phyloP scores from a whole-genome alignment of 768 basidiomycete species.

The Boletus barrowsii region DNA sequence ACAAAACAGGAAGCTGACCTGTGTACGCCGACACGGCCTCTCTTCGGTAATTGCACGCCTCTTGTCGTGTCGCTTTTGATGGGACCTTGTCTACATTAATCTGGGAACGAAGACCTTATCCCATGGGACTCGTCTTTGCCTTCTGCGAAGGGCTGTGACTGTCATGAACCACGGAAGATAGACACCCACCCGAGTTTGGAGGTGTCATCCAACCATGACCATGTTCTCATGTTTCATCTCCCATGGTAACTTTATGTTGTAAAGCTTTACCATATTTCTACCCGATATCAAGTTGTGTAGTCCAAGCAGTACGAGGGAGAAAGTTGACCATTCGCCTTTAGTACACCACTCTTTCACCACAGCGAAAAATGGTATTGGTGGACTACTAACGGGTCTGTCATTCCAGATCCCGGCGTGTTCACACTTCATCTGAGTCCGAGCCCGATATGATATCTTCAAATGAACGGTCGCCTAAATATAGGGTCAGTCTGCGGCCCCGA shows the following conservation, averaged over 20 bases:
- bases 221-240: constrained; percentile 1
- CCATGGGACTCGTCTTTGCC: neutral
- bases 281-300: too few relatives aligned
- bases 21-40: neutral
- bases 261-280: too few relatives aligned
- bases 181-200: neutral
- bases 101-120: constrained; percentile 6
- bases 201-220: neutral
- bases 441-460: too few relatives aligned
- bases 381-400: too few relatives aligned
- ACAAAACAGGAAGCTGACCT: neutral
- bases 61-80: neutral
- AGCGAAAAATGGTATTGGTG: too few relatives aligned
- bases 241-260: neutral
- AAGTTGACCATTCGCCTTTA: too few relatives aligned
- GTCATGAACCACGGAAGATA: neutral
- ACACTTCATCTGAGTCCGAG: too few relatives aligned
- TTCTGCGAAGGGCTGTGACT: neutral
- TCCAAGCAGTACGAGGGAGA: too few relatives aligned
- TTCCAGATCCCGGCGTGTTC: too few relatives aligned
- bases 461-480: constrained; percentile 7
- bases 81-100: neutral
- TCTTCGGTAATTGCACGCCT: neutral
- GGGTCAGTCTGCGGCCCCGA: neutral
- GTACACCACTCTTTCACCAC: too few relatives aligned